Base-by-base conservation (phyloP, 2,329 filamentous ascomycete species). In the Bipolaris victoriae region DNA sequence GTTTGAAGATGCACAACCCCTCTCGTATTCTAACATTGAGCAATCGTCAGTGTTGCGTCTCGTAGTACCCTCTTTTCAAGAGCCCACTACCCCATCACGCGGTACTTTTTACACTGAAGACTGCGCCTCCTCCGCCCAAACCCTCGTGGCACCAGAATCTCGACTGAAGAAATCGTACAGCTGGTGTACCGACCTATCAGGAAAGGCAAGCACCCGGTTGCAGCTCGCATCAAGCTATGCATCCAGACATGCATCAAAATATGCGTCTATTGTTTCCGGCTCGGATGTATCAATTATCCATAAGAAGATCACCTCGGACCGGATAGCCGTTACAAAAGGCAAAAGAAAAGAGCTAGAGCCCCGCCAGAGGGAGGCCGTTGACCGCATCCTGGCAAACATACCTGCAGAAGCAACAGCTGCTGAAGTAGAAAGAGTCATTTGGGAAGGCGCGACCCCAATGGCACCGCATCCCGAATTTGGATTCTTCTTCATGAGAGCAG, bases 21-120 rank as follows among this genome's bases (percentile, higher is more conserved):
- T 68, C 1, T 64, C 61, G 5, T 65, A 65, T 43, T 66, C 64
- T 1, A 60, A 48, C 18, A 50, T 53, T n/a, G 46, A 36, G 39
- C 40, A 20, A 20, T 39, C 52, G 5, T 20, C 49, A 15, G 37
- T 48, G 13, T 16, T 49, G 20, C 43, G 46, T 24, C 54, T 56
- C n/a, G 59, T 60, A 10, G 66, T 57, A n/a, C 47, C 58, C 11
- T 52, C 52, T 22, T 61, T 61, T 7, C 60, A 61, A 15, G 53
- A 57, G 16, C 41, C 59, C n/a, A 20, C 58, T 11, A 49, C 60
- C 20, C 53, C 64, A 13, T 73, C 71, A 22, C 64, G 61, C 13
- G 63, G 64, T 3, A 74, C 71, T 0, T 74, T 74, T 33, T 72
- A 69, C 48, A 66, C 71, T 0, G 71, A 74, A 35, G 71, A 72